Evolutionary conservation across 495 filamentous ascomycete genomes (phyloP), one percentile per base, ranked within the genome.

Genomic region (Cercophora samala): DNA sequence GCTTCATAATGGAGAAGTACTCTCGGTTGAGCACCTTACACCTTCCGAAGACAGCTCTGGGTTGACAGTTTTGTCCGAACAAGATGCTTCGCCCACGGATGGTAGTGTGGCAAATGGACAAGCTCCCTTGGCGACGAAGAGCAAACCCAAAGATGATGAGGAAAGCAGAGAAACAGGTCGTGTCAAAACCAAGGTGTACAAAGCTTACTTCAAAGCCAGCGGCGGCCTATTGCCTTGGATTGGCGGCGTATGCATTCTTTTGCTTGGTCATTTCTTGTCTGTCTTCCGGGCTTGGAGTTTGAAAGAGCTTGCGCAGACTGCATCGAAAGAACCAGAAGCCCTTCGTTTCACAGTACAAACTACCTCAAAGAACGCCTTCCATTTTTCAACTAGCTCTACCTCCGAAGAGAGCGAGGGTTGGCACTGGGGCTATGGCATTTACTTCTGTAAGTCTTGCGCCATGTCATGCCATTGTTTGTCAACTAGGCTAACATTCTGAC

Each of bases 161-260:
- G 60, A 62, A 46, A 37, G 23, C 6, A 46, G 67, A 26, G 88
- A 53, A 87, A 90, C 70, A 79, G 89, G 90, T 3, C 72, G 79
- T 11, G 81, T 92, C 17, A 84, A 84, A 55, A 74, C 79, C 46
- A 62, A 64, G 4, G 80, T 91, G 2, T 91, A 90, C 67, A 74
- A 75, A 24, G 77, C 81, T 8, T 92, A 91, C 66, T 70, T 90
- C 23, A 79, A 77, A 18, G 78, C 84, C 0, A 84, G 81, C 70
- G 89, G 88, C 55, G 88, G 88, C 1, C 73, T 77, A 19, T 68
- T 76, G 52, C 81, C 82, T 59, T 90, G 87, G 88, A 37, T 74
- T 2, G 61, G 83, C 0, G 77, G 82, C 3, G 55, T 88, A 13
- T 52, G 76, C 11, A 63, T 79, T 1, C 86, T 86, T 65, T 58